Evolutionary conservation across 2,329 filamentous ascomycete genomes (phyloP).

Genomic region (Hymenoscyphus salicellus): DNA sequence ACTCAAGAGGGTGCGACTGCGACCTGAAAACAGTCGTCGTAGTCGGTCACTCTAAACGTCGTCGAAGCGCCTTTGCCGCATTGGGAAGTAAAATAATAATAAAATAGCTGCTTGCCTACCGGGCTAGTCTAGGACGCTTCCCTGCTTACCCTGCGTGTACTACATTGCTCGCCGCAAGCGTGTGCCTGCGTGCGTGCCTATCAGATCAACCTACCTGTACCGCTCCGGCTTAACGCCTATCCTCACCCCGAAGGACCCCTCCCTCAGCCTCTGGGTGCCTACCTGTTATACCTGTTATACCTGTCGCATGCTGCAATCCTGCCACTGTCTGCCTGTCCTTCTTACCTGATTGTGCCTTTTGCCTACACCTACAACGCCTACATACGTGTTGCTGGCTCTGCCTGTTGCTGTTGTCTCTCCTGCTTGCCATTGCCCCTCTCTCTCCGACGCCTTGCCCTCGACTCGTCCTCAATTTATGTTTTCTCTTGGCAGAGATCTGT

Average conservation of each 20-base stretch:
- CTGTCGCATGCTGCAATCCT: not conserved
- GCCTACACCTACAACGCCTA: not conserved
- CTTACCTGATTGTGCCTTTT: not conserved
- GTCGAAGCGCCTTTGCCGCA: conserved; percentile 4
- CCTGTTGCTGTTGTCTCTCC: not conserved
- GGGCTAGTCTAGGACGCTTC: not conserved
- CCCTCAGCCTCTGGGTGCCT: not conserved
- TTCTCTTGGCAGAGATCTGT: conserved; percentile 2
- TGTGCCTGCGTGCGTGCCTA: conserved; percentile 2
- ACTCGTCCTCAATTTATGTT: not conserved
- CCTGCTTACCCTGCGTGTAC: not conserved
- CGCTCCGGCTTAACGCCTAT: not conserved
- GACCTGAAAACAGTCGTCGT: conserved; percentile 1
- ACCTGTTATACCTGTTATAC: conserved; percentile 4
- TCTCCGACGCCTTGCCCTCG: not conserved
- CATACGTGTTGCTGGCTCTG: conserved; percentile 3
- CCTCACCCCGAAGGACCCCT: not conserved
- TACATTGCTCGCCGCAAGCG: not conserved
- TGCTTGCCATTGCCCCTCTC: not conserved
- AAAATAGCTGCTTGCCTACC: not conserved
- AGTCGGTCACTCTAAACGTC: not conserved
- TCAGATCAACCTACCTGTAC: conserved; percentile 3
- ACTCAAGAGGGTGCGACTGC: not conserved
- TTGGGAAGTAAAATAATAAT: conserved; percentile 6
- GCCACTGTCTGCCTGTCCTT: not conserved